phyloP scores from a whole-genome alignment of 2,329 filamentous ascomycete species.

The Paecilomyces fulvus region DNA sequence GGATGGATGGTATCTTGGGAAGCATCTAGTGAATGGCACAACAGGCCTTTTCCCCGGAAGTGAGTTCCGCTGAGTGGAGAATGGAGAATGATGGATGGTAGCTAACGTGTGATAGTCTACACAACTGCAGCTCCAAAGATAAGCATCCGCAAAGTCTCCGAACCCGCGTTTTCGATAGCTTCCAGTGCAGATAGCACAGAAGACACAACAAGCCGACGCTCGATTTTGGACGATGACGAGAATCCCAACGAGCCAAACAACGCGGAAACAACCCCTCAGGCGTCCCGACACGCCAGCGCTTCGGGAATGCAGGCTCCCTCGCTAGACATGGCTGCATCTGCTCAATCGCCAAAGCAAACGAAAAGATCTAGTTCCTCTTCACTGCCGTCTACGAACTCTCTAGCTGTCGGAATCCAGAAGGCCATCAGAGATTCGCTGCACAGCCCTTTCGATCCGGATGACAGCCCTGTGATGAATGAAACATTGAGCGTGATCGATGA shows the following conservation, averaged over 20 bases:
- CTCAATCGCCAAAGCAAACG: conserved; percentile 15
- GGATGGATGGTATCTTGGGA: conserved; percentile 58
- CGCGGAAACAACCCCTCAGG: conserved; percentile 32
- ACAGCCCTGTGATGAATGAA: conserved; percentile 81
- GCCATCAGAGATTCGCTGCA: conserved; percentile 39
- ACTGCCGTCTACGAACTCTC: conserved; percentile 22
- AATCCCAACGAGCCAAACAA: conserved; percentile 19
- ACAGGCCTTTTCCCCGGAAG: conserved; percentile 41
- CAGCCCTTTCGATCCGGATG: conserved; percentile 45
- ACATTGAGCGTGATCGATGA: conserved; percentile 95
- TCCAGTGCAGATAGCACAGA: conserved; percentile 5
- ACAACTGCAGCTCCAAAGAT: conserved; percentile 17
- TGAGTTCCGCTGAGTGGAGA: conserved; percentile 1
- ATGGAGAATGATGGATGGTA: not conserved
- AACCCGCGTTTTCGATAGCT: conserved; percentile 8
- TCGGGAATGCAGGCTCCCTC: conserved; percentile 18
- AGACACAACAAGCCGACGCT: not conserved
- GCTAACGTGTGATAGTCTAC: conserved; percentile 15
- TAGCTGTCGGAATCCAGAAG: conserved; percentile 33
- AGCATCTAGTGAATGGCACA: conserved; percentile 32
- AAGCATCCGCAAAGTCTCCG: conserved; percentile 12
- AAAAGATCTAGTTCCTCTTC: conserved; percentile 29
- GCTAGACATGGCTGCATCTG: conserved; percentile 11
- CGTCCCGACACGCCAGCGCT: conserved; percentile 29
- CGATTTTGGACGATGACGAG: conserved; percentile 5